phyloP scores from a whole-genome alignment of 306 rosid genomes.

The Calophaca sinica region DNA sequence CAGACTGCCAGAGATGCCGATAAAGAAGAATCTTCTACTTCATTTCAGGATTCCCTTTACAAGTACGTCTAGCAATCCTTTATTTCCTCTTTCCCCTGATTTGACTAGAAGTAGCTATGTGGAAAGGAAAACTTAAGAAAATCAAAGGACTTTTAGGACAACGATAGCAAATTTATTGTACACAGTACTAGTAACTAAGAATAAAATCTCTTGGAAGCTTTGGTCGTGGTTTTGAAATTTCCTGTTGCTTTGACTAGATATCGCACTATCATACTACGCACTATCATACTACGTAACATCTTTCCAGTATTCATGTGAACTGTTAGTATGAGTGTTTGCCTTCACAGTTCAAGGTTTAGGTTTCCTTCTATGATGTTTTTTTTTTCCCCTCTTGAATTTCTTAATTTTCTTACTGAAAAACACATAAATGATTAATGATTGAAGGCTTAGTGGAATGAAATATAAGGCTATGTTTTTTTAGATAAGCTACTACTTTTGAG shows the following conservation, averaged over 20 bases:
- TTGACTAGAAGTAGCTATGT: constrained; percentile 25
- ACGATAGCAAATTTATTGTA: not conserved
- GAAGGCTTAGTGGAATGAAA: not conserved
- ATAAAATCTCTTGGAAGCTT: constrained; percentile 25
- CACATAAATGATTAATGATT: constrained; percentile 12
- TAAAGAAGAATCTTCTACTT: constrained; percentile 54
- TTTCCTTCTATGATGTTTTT: not conserved
- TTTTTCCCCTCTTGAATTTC: not conserved
- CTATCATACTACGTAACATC: not conserved
- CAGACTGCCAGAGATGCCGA: constrained; percentile 64
- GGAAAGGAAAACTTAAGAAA: constrained; percentile 34
- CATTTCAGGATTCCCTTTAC: constrained; percentile 64
- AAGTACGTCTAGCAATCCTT: constrained; percentile 60
- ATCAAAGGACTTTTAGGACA: constrained; percentile 24
- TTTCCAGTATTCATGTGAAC: not conserved
- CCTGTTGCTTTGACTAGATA: constrained; percentile 8
- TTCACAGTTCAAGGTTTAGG: not conserved
- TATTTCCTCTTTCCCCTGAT: constrained; percentile 10
- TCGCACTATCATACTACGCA: not conserved
- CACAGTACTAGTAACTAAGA: not conserved
- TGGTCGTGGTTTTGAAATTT: constrained; percentile 14
- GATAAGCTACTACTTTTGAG: constrained; percentile 21
- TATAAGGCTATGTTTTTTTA: constrained; percentile 12
- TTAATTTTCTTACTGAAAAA: not conserved
- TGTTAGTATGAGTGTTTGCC: constrained; percentile 2